These are phyloP conservation scores for Thymus quinquecostatus DNA, from an alignment of 257 asterid species.

Conservation along the genomic window DNA sequence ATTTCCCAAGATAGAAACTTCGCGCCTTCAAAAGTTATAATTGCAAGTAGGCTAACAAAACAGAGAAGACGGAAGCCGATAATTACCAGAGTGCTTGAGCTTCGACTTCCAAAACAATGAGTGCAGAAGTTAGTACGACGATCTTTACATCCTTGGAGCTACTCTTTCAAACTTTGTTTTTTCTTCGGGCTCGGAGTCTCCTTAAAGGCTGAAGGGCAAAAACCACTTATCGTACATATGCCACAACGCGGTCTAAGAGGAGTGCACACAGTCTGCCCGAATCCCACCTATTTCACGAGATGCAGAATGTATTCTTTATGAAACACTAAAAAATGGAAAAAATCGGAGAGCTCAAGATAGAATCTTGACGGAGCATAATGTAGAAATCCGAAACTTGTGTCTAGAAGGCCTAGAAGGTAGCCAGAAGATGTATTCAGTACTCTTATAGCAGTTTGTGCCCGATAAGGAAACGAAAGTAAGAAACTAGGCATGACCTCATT, in stretches of 20 bases:
- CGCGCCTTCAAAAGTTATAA: too few relatives aligned
- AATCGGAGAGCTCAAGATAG: neutral
- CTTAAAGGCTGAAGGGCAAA: constrained; percentile 88
- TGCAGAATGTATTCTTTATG: neutral
- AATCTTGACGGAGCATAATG: neutral
- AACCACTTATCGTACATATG: constrained; percentile 56
- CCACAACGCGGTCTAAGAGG: constrained; percentile 90
- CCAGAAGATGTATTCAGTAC: neutral
- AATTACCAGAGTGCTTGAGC: too few relatives aligned
- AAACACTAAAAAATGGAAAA: neutral
- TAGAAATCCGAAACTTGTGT: neutral
- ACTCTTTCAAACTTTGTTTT: constrained; percentile 20
- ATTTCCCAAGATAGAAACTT: too few relatives aligned
- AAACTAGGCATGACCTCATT: neutral
- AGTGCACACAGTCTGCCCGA: constrained; percentile 91
- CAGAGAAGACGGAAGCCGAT: too few relatives aligned
- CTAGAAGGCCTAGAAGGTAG: neutral
- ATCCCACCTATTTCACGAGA: constrained; percentile 70
- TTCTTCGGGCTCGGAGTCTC: constrained; percentile 55
- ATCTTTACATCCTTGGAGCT: too few relatives aligned
- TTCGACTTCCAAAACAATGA: too few relatives aligned
- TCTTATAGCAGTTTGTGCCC: neutral
- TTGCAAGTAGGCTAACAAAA: too few relatives aligned
- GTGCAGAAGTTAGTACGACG: too few relatives aligned
- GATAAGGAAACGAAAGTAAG: neutral